Conservation (phyloP, 2,329 filamentous ascomycete species). For the Aspergillus brunneoviolaceus region DNA sequence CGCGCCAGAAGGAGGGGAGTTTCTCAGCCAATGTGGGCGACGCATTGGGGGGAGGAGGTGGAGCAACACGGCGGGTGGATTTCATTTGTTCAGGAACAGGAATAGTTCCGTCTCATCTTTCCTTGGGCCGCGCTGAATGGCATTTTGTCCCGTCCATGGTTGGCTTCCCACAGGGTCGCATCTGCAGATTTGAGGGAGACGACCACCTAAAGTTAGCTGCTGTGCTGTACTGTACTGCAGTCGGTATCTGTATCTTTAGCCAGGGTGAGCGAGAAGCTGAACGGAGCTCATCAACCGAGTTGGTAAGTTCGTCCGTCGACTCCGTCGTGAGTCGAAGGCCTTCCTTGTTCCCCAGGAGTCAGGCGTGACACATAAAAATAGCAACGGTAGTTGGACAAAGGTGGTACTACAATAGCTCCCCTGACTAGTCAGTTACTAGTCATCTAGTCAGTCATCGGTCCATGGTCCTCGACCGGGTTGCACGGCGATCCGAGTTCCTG, state of each 20-base stretch:
- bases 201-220: not conserved
- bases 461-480: not conserved
- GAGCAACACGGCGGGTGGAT: not conserved
- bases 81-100: not conserved
- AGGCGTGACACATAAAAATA: not conserved
- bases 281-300: not conserved
- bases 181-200: not conserved
- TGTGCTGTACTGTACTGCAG: too few relatives aligned
- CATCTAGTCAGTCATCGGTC: not conserved
- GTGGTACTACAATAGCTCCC: constrained; percentile 1
- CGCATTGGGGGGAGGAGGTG: not conserved
- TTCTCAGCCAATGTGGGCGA: not conserved
- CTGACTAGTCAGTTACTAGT: not conserved
- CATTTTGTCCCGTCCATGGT: not conserved
- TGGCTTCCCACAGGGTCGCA: not conserved
- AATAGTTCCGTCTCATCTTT: not conserved
- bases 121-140: not conserved
- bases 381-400: not conserved
- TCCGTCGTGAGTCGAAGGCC: not conserved
- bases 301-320: not conserved
- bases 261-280: not conserved
- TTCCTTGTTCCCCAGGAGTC: not conserved
- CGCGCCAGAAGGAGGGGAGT: not conserved
- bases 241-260: not conserved
- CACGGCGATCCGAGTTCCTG: constrained; percentile 8